A percentile compares a stretch with the other conserved stretches of the same genome.
Evolutionary conservation across 768 basidiomycete genomes (phyloP).

Genomic region (Termitomyces sp.): DNA sequence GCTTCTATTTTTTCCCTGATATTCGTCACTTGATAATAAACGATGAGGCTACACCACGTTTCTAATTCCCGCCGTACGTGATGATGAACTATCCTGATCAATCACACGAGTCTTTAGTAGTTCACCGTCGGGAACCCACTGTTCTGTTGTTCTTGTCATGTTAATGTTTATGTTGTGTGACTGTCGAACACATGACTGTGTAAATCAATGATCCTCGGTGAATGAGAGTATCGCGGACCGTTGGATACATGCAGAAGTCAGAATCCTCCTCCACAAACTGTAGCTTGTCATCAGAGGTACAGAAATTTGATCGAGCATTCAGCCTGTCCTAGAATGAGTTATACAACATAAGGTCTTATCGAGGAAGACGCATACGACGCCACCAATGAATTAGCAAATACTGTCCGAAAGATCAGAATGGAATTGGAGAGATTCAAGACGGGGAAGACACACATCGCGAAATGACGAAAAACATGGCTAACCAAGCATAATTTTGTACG

Average conservation of each 20-base stretch:
- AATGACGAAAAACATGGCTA: conserved; percentile 10
- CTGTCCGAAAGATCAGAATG: neutral
- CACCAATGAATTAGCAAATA: conserved; percentile 11
- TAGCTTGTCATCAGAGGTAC: conserved; percentile 14
- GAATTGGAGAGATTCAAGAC: neutral
- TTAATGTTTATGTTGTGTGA: neutral
- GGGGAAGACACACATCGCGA: conserved; percentile 5
- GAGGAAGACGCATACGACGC: conserved; percentile 5
- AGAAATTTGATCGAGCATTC: conserved; percentile 14
- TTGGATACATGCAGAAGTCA: neutral
- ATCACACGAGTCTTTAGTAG: neutral
- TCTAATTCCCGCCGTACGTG: neutral
- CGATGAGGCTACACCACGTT: neutral
- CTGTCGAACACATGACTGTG: neutral
- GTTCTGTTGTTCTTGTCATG: neutral
- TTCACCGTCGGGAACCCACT: too few relatives aligned
- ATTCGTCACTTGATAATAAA: neutral
- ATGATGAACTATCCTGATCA: neutral
- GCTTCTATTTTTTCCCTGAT: too few relatives aligned
- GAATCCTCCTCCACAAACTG: neutral
- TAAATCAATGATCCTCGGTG: neutral
- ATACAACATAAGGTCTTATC: neutral
- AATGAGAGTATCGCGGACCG: neutral
- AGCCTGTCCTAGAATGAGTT: neutral
- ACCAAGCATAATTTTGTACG: conserved; percentile 3